Evolutionary conservation across 2,329 filamentous ascomycete genomes (phyloP), one percentile per base, ranked within the genome.

Genomic region (Apiospora malaysiana): DNA sequence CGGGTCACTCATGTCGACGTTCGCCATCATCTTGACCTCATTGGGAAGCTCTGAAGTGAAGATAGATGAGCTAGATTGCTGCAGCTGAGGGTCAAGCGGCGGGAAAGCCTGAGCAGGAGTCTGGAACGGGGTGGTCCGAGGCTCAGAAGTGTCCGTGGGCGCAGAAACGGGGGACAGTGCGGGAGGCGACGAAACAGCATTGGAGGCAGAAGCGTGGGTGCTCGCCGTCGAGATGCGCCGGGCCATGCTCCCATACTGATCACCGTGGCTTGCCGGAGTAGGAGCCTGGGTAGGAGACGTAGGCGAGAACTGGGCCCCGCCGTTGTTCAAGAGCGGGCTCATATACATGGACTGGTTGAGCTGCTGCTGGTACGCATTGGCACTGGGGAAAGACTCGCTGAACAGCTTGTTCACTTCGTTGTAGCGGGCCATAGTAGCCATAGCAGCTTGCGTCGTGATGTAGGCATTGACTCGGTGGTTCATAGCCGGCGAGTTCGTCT

Each of bases 401-500:
- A 88, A 88, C 7, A 82, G 76, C 49, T 79, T 79, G 72, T 87
- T 85, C 68, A 88, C 80, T 66, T 85, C 82, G 49, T 85, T 83
- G 68, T 85, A 81, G 18, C 82, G 81, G 0, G 84, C 77, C 70
- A 84, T 78, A 37, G 81, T 79, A 5, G 82, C 83, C 82, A 86
- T 82, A 10, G 82, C 83, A 2, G 84, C 77, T 10, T 82, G 79
- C 70, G 83, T 85, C 0, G 80, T 79, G 25, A 86, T 74, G 70
- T 82, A 86, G 8, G 83, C 81, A 47, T 89, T 88, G 4, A 93
- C 82, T 51, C 89, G 85, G 40, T 87, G 84, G 77, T 92, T 92
- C 79, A 92, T 87, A 72, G 90, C 87, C 37, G 85, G 80, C 1
- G 89, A 90, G 21, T 83, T 84, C 1, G 88, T 91, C 74, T 90